phyloP scores from a whole-genome alignment of 495 filamentous ascomycete species.

The Penicillium ochrochloron region DNA sequence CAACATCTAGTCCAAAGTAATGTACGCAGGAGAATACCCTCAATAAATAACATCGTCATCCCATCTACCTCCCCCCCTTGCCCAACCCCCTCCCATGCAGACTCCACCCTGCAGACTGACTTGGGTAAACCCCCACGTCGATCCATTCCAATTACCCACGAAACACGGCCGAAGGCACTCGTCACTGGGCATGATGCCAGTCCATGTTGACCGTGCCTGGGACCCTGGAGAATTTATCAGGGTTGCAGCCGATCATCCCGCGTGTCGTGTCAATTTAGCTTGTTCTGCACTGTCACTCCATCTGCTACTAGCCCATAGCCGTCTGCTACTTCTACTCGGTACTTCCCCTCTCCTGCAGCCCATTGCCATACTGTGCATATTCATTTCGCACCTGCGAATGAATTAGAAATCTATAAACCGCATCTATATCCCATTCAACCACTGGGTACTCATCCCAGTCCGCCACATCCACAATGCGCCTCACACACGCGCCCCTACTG shows the following conservation, averaged over 20 bases:
- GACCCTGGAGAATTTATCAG: conserved; percentile 6
- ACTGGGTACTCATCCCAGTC: neutral
- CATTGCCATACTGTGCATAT: neutral
- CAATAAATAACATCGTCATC: neutral
- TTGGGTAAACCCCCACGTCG: conserved; percentile 12
- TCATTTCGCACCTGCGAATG: neutral
- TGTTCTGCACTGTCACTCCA: neutral
- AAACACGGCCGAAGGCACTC: conserved; percentile 14
- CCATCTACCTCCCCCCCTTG: neutral
- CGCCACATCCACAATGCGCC: conserved; percentile 1
- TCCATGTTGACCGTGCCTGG: conserved; percentile 3
- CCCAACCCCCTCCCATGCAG: neutral
- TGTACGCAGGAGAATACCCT: neutral
- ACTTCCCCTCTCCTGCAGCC: neutral
- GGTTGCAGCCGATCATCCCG: conserved; percentile 8
- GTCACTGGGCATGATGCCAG: neutral
- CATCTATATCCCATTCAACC: neutral
- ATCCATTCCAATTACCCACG: conserved; percentile 26
- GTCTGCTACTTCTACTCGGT: conserved; percentile 7
- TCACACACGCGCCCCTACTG: conserved; percentile 4
- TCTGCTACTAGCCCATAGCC: neutral
- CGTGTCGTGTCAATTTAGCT: neutral
- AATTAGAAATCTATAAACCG: neutral
- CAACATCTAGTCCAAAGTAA: too few species aligned
- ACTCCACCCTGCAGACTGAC: conserved; percentile 10